phyloP scores from a whole-genome alignment of 129 eudicot species.

The Smallanthus sonchifolius region DNA sequence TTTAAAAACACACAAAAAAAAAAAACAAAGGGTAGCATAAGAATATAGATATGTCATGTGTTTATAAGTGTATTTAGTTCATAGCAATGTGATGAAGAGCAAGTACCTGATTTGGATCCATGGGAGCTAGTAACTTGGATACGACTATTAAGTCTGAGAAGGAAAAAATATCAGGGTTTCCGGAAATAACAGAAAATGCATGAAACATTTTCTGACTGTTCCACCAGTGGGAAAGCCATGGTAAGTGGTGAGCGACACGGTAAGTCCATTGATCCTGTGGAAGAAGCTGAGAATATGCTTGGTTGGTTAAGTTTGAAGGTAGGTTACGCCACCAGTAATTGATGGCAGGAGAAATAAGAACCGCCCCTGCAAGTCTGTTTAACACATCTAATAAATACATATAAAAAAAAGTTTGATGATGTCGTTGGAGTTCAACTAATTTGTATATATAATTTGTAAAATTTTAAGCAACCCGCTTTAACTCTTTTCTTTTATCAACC shows the following conservation, averaged over 20 bases:
- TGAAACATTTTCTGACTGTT: conserved; percentile 64
- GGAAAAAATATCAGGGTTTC: conserved; percentile 30
- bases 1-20: neutral
- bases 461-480: no score
- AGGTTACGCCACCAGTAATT: conserved; percentile 75
- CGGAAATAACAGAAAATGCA: conserved; percentile 24
- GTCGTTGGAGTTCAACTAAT: no score
- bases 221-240: conserved; percentile 81
- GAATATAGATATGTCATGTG: neutral
- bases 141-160: conserved; percentile 36
- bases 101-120: conserved; percentile 10
- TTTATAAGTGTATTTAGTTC: neutral
- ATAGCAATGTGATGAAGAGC: neutral
- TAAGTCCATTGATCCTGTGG: conserved; percentile 59
- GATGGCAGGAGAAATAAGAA: conserved; percentile 60
- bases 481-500: no score
- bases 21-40: neutral
- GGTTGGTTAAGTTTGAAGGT: conserved; percentile 50
- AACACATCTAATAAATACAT: neutral
- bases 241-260: conserved; percentile 61
- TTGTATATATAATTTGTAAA: no score
- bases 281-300: conserved; percentile 43
- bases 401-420: neutral
- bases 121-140: conserved; percentile 5
- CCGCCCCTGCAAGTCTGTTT: conserved; percentile 67